phyloP scores from a whole-genome alignment of 2,329 filamentous ascomycete genomes.

The Claviceps fusiformis region DNA sequence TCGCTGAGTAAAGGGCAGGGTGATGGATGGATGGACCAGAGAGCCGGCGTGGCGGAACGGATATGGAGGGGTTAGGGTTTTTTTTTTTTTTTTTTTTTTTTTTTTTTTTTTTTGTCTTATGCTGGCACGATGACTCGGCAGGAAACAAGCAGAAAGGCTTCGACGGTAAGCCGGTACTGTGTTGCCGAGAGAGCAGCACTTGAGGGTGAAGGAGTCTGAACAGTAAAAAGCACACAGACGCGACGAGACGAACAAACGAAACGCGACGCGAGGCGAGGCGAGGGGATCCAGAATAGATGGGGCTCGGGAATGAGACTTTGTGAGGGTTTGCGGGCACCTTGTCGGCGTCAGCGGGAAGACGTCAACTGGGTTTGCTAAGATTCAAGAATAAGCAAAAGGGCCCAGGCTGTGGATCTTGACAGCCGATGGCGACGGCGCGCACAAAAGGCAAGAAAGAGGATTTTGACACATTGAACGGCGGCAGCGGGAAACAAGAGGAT shows the following conservation, averaged over 20 bases:
- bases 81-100: no score
- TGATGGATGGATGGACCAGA: neutral
- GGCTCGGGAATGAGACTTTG: neutral
- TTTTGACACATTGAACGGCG: neutral
- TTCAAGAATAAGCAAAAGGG: neutral
- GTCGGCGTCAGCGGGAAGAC: neutral
- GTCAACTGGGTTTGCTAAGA: neutral
- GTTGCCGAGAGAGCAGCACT: neutral
- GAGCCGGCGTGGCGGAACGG: neutral
- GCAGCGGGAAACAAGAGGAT: neutral
- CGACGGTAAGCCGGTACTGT: neutral
- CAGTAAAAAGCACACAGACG: neutral
- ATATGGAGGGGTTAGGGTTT: neutral
- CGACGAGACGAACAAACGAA: neutral
- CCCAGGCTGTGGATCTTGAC: neutral
- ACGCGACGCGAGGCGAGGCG: no score
- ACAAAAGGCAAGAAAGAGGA: neutral
- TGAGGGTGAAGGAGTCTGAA: neutral
- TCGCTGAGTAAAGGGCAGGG: neutral
- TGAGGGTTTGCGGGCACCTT: neutral
- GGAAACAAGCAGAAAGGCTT: neutral
- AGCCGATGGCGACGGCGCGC: neutral
- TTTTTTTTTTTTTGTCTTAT: no score
- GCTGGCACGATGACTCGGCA: neutral
- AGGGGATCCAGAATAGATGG: neutral